These are phyloP conservation scores for Spirogloea muscicola DNA, from an alignment of 139 green algal species.

Conservation along the genomic window DNA sequence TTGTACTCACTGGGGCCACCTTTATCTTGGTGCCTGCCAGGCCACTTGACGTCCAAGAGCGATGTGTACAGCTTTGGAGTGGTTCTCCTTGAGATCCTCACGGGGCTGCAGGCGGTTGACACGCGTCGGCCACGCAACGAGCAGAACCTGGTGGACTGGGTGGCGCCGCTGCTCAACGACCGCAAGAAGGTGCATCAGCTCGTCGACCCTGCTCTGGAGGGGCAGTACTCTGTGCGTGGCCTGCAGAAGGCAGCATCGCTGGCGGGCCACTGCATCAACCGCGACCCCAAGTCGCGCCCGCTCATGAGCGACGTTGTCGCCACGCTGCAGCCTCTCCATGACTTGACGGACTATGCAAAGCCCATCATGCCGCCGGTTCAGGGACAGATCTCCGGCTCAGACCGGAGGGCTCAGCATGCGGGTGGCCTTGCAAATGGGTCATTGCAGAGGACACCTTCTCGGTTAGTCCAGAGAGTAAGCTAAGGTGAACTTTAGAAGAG, in stretches of 20 bases:
- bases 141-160: conserved; percentile 26
- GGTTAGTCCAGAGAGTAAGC: too few relatives aligned
- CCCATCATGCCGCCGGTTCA: too few relatives aligned
- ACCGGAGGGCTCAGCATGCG: too few relatives aligned
- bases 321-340: conserved; percentile 28
- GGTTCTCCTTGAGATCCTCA: conserved; percentile 22
- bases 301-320: conserved; percentile 44
- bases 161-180: conserved; percentile 18
- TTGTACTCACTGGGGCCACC: not conserved
- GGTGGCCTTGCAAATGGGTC: too few relatives aligned
- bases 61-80: conserved; percentile 35
- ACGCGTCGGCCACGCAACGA: conserved; percentile 12
- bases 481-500: too few relatives aligned
- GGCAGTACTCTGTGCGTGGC: conserved; percentile 27
- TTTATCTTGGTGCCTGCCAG: not conserved
- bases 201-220: conserved; percentile 41
- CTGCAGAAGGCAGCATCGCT: conserved; percentile 28
- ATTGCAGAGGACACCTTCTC: too few relatives aligned
- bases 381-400: too few relatives aligned
- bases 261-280: conserved; percentile 38
- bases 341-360: conserved; percentile 37
- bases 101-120: conserved; percentile 12
- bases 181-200: conserved; percentile 16
- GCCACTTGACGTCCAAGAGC: conserved; percentile 11
- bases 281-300: conserved; percentile 29